phyloP scores from a whole-genome alignment of 2,329 filamentous ascomycete genomes.

The Pseudogymnoascus sp. region DNA sequence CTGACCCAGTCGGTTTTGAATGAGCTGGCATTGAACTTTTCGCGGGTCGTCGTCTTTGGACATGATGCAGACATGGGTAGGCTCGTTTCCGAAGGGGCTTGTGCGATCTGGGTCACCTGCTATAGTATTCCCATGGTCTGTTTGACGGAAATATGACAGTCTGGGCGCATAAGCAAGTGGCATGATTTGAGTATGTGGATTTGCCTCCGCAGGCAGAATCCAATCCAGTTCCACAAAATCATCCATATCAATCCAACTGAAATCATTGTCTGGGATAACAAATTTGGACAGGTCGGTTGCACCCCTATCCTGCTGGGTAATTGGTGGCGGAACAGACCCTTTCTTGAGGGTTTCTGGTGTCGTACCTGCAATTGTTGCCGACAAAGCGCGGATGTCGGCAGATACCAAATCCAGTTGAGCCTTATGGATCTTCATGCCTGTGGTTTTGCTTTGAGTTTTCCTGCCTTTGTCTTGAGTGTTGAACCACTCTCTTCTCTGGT shows the following conservation, averaged over 20 bases:
- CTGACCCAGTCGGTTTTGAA: slow-evolving; percentile 71
- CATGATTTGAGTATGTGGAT: slow-evolving; percentile 88
- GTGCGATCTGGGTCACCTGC: slow-evolving; percentile 73
- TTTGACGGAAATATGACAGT: slow-evolving; percentile 95
- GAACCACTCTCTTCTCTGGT: slow-evolving; percentile 89
- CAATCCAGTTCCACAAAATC: slow-evolving; percentile 98
- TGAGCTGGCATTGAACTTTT: slow-evolving; percentile 77
- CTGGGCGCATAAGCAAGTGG: slow-evolving; percentile 89
- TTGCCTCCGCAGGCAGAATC: slow-evolving; percentile 83
- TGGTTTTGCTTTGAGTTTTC: slow-evolving; percentile 73
- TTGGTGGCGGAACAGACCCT: slow-evolving; percentile 41
- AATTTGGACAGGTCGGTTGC: slow-evolving; percentile 76
- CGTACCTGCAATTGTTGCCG: slow-evolving; percentile 78
- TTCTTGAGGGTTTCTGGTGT: slow-evolving; percentile 68
- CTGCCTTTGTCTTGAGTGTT: slow-evolving; percentile 70
- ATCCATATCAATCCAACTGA: slow-evolving; percentile 98
- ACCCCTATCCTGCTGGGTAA: slow-evolving; percentile 47
- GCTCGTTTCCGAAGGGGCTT: slow-evolving; percentile 87
- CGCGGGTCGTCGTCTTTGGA: slow-evolving; percentile 82
- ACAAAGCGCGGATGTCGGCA: slow-evolving; percentile 87
- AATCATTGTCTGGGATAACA: slow-evolving; percentile 89
- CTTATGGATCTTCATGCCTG: slow-evolving; percentile 90
- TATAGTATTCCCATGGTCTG: slow-evolving; percentile 77
- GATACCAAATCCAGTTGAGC: slow-evolving; percentile 87
- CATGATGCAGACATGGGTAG: slow-evolving; percentile 94